phyloP scores from a whole-genome alignment of 169 alveolate species.

The Besnoitia besnoiti region DNA sequence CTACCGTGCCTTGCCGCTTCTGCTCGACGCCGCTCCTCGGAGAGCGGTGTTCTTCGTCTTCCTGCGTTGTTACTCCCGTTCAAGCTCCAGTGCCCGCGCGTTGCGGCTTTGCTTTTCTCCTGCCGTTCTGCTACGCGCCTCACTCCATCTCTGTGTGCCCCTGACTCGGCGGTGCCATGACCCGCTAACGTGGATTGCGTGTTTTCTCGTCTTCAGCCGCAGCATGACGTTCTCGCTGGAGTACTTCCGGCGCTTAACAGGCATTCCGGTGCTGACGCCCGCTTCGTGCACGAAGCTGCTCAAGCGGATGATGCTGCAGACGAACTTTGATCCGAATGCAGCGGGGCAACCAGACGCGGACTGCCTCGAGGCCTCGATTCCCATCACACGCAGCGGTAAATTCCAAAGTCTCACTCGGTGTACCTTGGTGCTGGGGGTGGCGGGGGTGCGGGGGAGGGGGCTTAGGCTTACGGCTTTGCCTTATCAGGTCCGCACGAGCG shows the following conservation, averaged over 20 bases:
- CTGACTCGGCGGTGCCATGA: constrained; percentile 62
- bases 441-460: neutral
- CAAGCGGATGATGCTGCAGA: constrained; percentile 43
- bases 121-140: neutral
- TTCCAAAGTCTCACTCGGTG: neutral
- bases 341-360: neutral
- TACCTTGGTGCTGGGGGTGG: neutral
- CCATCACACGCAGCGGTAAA: constrained; percentile 57
- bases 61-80: too few relatives aligned
- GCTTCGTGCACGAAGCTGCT: constrained; percentile 23
- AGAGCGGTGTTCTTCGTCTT: too few relatives aligned
- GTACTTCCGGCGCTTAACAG: constrained; percentile 33
- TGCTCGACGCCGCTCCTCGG: too few relatives aligned
- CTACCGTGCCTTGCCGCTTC: too few relatives aligned
- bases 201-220: constrained; percentile 33
- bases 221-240: neutral
- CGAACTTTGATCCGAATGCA: neutral
- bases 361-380: constrained; percentile 16
- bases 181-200: too few relatives aligned
- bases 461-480: too few relatives aligned
- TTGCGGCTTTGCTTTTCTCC: neutral
- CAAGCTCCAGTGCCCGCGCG: neutral
- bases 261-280: constrained; percentile 23
- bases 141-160: neutral
- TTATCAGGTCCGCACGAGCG: too few relatives aligned